Evolutionary conservation across 371 early-diverging fungal species (phyloP), one percentile per base, ranked within the genome.

Genomic region (Syncephalastrum sp.): DNA sequence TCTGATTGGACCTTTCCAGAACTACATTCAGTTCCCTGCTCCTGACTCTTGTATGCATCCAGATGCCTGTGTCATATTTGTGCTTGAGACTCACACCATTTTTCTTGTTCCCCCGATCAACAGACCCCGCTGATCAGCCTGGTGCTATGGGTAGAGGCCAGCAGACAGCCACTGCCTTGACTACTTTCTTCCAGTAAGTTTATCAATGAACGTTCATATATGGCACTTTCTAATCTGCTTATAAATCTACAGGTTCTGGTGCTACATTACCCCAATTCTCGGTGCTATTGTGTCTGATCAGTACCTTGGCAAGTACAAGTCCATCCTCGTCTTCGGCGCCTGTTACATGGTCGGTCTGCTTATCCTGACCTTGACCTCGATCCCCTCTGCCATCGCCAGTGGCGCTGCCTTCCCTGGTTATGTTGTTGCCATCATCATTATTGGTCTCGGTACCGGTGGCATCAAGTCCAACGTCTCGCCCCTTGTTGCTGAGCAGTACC

Each of bases 261-360:
- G 88, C 38, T 95, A 92, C 68, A 65, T 89, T 29, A 91, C 89
- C 14, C 79, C 93, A 17, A 79, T 93, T 47, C 56, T 93, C n/a
- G 91, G 93, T 53, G 94, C 92, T 47, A 67, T 90, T 25, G 62
- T 94, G 43, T 88, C 93, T 16, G 96, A 93, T 79, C 83, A 84
- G 65, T 85, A 85, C 61, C 74, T 91, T 53, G 96, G 96, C 53
- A 90, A 91, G 77, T 93, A 83, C 77, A 83, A 81, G 67, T 89
- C 94, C 16, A 92, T 94, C 24, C 51, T 90, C 7, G 41, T 84
- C 23, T 90, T 92, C 49, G 68, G 83, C 23, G 42, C 70, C 49
- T 57, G 88, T 23, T 94, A 95, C 62, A 61, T 86, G 5, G 42
- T 86, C n/a, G 95, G 96, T 49, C 67, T 88, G n/a, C 38, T 81